A percentile compares a stretch with the other conserved stretches of the same genome.
Conservation (phyloP, 768 basidiomycete species). For the Suillus occidentalis region DNA sequence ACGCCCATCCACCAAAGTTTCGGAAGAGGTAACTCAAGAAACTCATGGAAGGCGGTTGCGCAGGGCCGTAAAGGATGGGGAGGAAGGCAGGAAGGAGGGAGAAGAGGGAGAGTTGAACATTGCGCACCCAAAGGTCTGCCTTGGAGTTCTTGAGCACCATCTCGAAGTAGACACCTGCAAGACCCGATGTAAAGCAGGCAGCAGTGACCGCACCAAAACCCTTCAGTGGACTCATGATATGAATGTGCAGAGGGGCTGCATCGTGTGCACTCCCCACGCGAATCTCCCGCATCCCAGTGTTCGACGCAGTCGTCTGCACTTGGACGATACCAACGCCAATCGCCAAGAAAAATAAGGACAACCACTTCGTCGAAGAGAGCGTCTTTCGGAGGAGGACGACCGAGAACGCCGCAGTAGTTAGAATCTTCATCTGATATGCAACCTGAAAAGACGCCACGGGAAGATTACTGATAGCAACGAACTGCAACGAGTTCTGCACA, state of each 20-base stretch:
- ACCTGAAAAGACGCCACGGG: constrained; percentile 98
- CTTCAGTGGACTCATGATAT: constrained; percentile 79
- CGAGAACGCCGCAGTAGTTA: constrained; percentile 93
- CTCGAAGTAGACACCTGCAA: constrained; percentile 93
- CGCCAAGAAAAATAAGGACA: constrained; percentile 83
- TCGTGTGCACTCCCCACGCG: constrained; percentile 71
- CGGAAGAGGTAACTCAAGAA: constrained; percentile 65
- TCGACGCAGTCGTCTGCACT: constrained; percentile 65
- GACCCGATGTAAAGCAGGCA: constrained; percentile 87
- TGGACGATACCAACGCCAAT: constrained; percentile 94
- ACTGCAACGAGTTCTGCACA: constrained; percentile 96
- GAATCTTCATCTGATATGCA: constrained; percentile 98
- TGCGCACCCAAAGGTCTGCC: constrained; percentile 87
- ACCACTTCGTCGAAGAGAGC: constrained; percentile 78
- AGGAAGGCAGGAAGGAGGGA: constrained; percentile 86
- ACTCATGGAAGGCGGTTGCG: constrained; percentile 43
- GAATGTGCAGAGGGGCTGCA: constrained; percentile 54
- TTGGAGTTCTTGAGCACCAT: constrained; percentile 86
- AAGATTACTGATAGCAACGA: constrained; percentile 93
- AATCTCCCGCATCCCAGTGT: constrained; percentile 30
- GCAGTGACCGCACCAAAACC: constrained; percentile 82
- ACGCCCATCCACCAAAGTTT: constrained; percentile 93
- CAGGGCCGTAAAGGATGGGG: constrained; percentile 65
- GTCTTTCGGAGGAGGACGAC: constrained; percentile 78
- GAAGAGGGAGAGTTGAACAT: constrained; percentile 86